Percentiles rank a stretch among this genome's conserved stretches.
These are phyloP conservation scores for Phytophthora pinifolia DNA, from an alignment of 352 stramenopile genomes.

Conservation along the genomic window DNA sequence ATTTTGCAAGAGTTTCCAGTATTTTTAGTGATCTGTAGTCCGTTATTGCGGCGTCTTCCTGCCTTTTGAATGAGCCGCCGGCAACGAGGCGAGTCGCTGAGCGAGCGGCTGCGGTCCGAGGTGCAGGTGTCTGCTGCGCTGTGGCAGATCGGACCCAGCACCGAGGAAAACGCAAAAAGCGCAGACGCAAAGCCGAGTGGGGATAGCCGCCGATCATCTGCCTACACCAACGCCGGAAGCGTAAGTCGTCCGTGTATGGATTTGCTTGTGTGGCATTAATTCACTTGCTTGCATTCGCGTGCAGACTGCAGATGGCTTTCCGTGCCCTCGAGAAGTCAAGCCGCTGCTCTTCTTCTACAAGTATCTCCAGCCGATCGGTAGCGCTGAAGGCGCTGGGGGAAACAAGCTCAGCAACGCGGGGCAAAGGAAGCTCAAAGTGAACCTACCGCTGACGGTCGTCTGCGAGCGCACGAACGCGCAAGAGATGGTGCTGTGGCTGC, in stretches of 20 bases:
- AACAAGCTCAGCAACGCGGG: constrained; percentile 7
- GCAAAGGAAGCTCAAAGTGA: constrained; percentile 47
- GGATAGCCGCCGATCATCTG: neutral
- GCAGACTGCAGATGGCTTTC: constrained; percentile 4
- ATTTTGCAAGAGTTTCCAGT: no score
- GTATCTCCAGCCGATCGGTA: constrained; percentile 67
- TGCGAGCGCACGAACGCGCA: constrained; percentile 52
- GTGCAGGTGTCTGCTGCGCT: constrained; percentile 36
- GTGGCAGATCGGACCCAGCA: constrained; percentile 11
- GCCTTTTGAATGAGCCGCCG: constrained; percentile 20
- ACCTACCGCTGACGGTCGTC: constrained; percentile 63
- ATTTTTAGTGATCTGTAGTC: no score
- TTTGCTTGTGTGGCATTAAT: no score
- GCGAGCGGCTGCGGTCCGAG: constrained; percentile 46
- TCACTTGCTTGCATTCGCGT: neutral
- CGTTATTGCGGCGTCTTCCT: constrained; percentile 10
- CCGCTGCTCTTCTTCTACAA: constrained; percentile 83
- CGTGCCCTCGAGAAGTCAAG: constrained; percentile 39
- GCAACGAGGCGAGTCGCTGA: constrained; percentile 42
- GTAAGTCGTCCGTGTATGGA: no score
- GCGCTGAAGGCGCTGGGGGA: neutral
- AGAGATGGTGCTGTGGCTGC: constrained; percentile 64
- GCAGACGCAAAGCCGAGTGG: constrained; percentile 1
- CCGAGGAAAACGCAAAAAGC: constrained; percentile 4
- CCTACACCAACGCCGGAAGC: neutral